phyloP scores from a whole-genome alignment of 2,329 filamentous ascomycete genomes.

The Aspergillus eucalypticola region DNA sequence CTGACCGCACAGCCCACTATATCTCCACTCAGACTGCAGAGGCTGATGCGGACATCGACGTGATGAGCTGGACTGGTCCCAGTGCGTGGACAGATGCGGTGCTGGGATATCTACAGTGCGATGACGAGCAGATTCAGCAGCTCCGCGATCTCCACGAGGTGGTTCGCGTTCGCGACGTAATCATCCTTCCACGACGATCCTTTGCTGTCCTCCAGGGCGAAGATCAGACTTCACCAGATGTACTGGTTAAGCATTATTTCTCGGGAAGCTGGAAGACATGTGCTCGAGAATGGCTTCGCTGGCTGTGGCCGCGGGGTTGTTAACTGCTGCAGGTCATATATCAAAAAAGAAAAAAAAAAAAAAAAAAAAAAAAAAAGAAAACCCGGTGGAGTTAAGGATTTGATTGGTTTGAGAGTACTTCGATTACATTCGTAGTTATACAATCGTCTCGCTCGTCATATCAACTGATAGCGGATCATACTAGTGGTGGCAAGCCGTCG shows the following conservation, averaged over 20 bases:
- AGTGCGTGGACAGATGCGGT: constrained; percentile 9
- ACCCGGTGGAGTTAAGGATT: too few relatives aligned
- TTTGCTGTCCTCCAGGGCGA: constrained; percentile 7
- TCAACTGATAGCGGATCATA: too few relatives aligned
- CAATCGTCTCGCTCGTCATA: too few relatives aligned
- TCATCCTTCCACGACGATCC: constrained; percentile 1
- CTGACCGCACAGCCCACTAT: not conserved
- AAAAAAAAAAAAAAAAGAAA: too few relatives aligned
- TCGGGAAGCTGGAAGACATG: constrained; percentile 7
- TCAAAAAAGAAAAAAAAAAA: too few relatives aligned
- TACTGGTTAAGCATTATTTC: constrained; percentile 13
- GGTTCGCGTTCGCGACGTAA: not conserved
- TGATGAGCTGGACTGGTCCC: constrained; percentile 10
- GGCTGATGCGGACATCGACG: not conserved
- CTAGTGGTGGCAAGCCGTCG: too few relatives aligned
- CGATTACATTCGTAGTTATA: too few relatives aligned
- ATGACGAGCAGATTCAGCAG: not conserved
- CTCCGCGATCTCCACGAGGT: not conserved
- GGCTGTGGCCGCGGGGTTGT: not conserved
- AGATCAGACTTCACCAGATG: not conserved
- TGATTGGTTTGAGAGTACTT: too few relatives aligned
- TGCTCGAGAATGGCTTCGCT: not conserved
- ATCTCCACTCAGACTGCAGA: not conserved
- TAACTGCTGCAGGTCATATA: not conserved
- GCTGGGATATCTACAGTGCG: not conserved